A percentile compares a stretch with the other conserved stretches of the same genome.
These are phyloP conservation scores for Teratosphaeriaceae sp. DNA, from an alignment of 2,329 filamentous ascomycete genomes.

Conservation along the genomic window DNA sequence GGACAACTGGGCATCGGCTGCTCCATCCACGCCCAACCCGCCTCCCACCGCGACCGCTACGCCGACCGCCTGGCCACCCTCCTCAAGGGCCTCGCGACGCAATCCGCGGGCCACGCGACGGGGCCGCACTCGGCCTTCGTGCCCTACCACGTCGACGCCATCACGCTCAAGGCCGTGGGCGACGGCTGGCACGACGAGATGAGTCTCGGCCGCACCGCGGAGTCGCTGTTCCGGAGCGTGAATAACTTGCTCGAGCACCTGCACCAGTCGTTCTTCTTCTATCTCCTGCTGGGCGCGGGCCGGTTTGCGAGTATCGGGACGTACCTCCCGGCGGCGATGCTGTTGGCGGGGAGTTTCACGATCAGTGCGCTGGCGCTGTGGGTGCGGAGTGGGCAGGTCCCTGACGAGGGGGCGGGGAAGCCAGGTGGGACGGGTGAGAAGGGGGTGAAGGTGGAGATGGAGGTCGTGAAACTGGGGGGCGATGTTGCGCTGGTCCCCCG, in stretches of 20 bases:
- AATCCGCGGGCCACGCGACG: slow-evolving; percentile 80
- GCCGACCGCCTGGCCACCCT: slow-evolving; percentile 78
- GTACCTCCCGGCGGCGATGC: slow-evolving; percentile 95
- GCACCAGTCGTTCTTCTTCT: slow-evolving; percentile 99
- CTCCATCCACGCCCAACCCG: slow-evolving; percentile 73
- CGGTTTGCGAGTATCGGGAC: slow-evolving; percentile 97
- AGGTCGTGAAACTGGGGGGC: slow-evolving; percentile 30
- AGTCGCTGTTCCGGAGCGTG: slow-evolving; percentile 84
- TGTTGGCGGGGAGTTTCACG: slow-evolving; percentile 88
- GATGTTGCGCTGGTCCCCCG: slow-evolving; percentile 34
- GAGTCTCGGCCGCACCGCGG: slow-evolving; percentile 81
- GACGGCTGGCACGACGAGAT: slow-evolving; percentile 97
- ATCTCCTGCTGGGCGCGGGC: slow-evolving; percentile 83
- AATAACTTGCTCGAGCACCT: slow-evolving; percentile 96
- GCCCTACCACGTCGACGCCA: slow-evolving; percentile 93
- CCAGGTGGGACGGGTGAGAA: slow-evolving; percentile 20
- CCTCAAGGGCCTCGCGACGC: slow-evolving; percentile 84
- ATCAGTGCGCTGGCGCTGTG: slow-evolving; percentile 94
- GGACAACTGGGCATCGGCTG: slow-evolving; percentile 88
- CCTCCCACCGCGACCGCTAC: slow-evolving; percentile 69
- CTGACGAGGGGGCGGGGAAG: slow-evolving; percentile 28
- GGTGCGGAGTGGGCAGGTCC: slow-evolving; percentile 66
- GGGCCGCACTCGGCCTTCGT: slow-evolving; percentile 95
- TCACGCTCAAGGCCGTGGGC: slow-evolving; percentile 85
- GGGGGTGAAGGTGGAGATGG: slow-evolving; percentile 30